These are phyloP conservation scores for Neurospora sp. DNA, from an alignment of 495 filamentous ascomycete species.

Conservation along the genomic window DNA sequence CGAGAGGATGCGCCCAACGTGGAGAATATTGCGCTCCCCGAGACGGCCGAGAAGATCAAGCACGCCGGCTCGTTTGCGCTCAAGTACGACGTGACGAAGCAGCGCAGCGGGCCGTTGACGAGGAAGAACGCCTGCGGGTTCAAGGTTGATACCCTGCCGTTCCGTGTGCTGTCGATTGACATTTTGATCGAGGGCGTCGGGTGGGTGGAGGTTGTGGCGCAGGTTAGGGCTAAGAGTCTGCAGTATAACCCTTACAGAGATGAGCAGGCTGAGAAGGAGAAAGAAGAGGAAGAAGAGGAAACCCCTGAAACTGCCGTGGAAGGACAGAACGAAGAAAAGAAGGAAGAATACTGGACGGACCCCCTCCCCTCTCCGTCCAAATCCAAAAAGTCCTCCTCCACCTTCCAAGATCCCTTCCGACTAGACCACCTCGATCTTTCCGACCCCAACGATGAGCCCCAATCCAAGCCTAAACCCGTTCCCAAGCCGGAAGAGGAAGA, in stretches of 20 bases:
- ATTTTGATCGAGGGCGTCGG: slow-evolving; percentile 84
- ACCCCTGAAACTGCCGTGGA: not conserved
- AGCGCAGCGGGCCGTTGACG: slow-evolving; percentile 53
- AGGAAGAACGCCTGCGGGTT: slow-evolving; percentile 39
- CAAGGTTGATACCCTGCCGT: slow-evolving; percentile 55
- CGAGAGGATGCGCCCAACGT: slow-evolving; percentile 40
- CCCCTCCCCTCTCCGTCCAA: not conserved
- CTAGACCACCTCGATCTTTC: slow-evolving; percentile 3
- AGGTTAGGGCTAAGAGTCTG: slow-evolving; percentile 53
- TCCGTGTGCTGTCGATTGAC: slow-evolving; percentile 66
- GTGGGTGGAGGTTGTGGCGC: slow-evolving; percentile 83
- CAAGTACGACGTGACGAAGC: slow-evolving; percentile 69
- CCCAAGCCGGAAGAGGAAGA: not conserved
- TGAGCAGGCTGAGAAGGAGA: not conserved
- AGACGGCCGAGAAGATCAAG: slow-evolving; percentile 41
- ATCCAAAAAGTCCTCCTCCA: not conserved
- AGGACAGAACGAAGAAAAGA: not conserved
- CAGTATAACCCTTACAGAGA: not conserved
- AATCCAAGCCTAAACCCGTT: not conserved
- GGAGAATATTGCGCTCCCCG: slow-evolving; percentile 47
- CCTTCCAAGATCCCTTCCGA: not conserved
- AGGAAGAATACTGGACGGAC: not conserved
- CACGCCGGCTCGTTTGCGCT: slow-evolving; percentile 69
- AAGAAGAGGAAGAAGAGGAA: not conserved
- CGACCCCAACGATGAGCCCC: not conserved